Percentiles rank a stretch among this genome's conserved stretches.
These are phyloP conservation scores for Wallacemonas sp. DNA, from an alignment of 208 protist species.

Conservation along the genomic window DNA sequence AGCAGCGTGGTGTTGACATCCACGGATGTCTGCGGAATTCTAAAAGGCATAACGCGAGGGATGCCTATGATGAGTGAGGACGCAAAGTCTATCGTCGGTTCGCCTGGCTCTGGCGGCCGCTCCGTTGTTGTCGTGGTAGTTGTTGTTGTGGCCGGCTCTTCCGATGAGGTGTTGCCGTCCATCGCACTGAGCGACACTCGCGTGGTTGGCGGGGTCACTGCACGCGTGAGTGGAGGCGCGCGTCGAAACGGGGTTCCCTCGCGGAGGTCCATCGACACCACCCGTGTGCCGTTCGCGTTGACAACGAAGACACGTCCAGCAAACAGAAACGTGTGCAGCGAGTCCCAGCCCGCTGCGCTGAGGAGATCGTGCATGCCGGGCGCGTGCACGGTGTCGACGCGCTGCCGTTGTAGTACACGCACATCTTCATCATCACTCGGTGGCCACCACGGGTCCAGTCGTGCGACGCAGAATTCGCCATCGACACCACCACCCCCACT, in stretches of 20 bases:
- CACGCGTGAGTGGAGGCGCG: no score
- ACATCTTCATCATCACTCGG: neutral
- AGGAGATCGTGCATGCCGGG: conserved; percentile 19
- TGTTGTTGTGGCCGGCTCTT: conserved; percentile 11
- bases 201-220: no score
- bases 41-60: neutral
- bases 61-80: neutral
- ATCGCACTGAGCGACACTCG: no score
- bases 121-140: conserved; percentile 5
- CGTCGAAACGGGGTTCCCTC: no score
- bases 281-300: neutral
- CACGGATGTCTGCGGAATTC: neutral
- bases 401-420: neutral
- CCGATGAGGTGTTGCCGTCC: neutral
- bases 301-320: neutral
- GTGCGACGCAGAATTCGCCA: neutral
- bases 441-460: conserved; percentile 1
- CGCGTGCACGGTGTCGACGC: conserved; percentile 16
- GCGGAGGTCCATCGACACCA: neutral
- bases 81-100: neutral
- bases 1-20: neutral
- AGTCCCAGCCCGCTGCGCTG: neutral
- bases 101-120: neutral
- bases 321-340: neutral
- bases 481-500: no score